These are phyloP conservation scores for Ophiostoma novo-ulmi DNA, from an alignment of 2,329 filamentous ascomycete species.

Conservation along the genomic window DNA sequence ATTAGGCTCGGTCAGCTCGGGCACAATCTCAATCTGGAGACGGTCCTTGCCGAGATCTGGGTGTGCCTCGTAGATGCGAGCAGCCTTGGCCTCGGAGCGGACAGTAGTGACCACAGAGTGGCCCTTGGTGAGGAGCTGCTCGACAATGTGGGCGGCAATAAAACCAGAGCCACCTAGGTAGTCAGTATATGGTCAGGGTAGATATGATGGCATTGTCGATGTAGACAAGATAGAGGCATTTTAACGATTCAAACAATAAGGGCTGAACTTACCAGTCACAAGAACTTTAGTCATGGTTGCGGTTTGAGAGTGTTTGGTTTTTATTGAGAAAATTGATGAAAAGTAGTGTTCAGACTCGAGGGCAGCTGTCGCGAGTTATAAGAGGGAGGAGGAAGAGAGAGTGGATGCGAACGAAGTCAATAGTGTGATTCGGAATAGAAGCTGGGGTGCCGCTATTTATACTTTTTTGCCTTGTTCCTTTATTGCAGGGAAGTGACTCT, in stretches of 20 bases:
- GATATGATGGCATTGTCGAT: background rate
- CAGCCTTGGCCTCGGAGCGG: conserved; percentile 50
- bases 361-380: background rate
- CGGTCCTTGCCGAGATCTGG: conserved; percentile 39
- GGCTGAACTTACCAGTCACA: conserved; percentile 38
- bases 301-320: background rate
- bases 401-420: background rate
- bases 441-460: background rate
- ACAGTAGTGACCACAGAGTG: conserved; percentile 54
- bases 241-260: background rate
- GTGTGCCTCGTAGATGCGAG: conserved; percentile 47
- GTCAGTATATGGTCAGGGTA: background rate
- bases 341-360: background rate
- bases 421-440: background rate
- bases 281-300: conserved; percentile 43
- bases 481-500: background rate
- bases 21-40: conserved; percentile 57
- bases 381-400: background rate
- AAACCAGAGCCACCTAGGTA: conserved; percentile 47
- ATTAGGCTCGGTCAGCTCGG: conserved; percentile 66
- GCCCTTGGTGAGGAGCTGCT: conserved; percentile 48
- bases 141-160: conserved; percentile 51
- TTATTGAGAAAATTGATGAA: background rate
- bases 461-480: background rate
- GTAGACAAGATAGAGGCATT: background rate